Conservation (phyloP, 345 rosid species). For the Ceriops zippeliana region DNA sequence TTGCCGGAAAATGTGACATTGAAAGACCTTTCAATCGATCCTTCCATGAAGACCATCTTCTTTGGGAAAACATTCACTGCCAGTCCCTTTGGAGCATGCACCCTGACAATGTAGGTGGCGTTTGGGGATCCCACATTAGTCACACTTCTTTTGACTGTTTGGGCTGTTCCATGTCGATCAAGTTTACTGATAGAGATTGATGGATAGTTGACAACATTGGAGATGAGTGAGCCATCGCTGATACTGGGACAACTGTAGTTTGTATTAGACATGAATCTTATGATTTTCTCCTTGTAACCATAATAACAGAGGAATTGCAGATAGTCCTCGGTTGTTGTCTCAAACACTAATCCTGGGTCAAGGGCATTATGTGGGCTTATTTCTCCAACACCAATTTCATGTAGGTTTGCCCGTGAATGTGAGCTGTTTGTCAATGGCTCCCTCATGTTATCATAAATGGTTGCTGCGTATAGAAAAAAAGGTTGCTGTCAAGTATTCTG, state of each 20-base stretch:
- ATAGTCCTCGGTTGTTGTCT: conserved; percentile 49
- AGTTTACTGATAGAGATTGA: conserved; percentile 66
- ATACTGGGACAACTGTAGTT: conserved; percentile 50
- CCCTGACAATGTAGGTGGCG: conserved; percentile 41
- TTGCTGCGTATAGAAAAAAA: conserved; percentile 40
- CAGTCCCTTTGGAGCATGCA: conserved; percentile 51
- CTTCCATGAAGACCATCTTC: conserved; percentile 35
- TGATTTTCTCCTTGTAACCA: conserved; percentile 52
- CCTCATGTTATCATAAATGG: conserved; percentile 39
- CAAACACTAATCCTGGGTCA: conserved; percentile 70
- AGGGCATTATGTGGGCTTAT: conserved; percentile 55
- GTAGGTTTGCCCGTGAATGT: conserved; percentile 43
- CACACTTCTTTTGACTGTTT: conserved; percentile 39
- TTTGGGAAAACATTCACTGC: conserved; percentile 49
- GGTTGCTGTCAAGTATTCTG: too few species aligned
- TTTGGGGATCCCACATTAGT: conserved; percentile 59
- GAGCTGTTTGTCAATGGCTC: conserved; percentile 47
- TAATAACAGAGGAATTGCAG: conserved; percentile 55
- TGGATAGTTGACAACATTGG: conserved; percentile 56
- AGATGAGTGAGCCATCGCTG: conserved; percentile 36
- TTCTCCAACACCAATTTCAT: conserved; percentile 71
- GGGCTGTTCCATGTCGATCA: conserved; percentile 18
- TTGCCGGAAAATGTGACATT: conserved; percentile 43
- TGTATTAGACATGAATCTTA: conserved; percentile 40
- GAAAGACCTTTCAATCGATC: conserved; percentile 32